Evolutionary conservation across 306 rosid genomes (phyloP).

Genomic region (Quercus aquifolioides): DNA sequence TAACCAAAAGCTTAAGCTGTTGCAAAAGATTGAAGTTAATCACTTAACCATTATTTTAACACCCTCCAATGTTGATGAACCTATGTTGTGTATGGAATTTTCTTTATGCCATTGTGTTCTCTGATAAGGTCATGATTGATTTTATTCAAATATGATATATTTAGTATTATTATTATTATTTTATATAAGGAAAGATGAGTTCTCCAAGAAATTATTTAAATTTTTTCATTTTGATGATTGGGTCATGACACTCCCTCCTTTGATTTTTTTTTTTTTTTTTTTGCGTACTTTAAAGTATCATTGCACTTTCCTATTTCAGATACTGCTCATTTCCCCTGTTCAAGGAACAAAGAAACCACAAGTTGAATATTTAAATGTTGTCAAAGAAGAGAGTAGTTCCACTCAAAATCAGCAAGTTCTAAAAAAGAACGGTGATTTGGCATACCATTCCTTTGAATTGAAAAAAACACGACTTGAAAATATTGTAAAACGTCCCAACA

Average conservation of each 20-base stretch:
- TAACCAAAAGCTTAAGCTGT: too few species aligned
- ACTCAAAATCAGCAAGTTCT: slow-evolving; percentile 33
- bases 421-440: slow-evolving; percentile 39
- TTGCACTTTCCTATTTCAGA: slow-evolving; percentile 45
- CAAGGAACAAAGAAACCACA: slow-evolving; percentile 33
- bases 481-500: slow-evolving; percentile 59
- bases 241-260: background rate
- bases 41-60: background rate
- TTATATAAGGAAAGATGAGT: background rate
- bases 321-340: slow-evolving; percentile 71
- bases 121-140: background rate
- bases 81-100: background rate
- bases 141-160: background rate
- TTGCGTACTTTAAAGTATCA: background rate
- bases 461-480: slow-evolving; percentile 50
- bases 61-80: background rate
- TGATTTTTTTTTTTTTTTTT: background rate
- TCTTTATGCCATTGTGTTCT: background rate
- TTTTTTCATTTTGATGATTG: background rate
- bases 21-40: too few species aligned
- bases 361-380: slow-evolving; percentile 23
- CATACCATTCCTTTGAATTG: slow-evolving; percentile 31
- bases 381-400: slow-evolving; percentile 35
- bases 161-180: background rate
- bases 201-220: background rate